Base-by-base conservation (phyloP, 768 basidiomycete species). In the Sporobolomyces pararoseus region DNA sequence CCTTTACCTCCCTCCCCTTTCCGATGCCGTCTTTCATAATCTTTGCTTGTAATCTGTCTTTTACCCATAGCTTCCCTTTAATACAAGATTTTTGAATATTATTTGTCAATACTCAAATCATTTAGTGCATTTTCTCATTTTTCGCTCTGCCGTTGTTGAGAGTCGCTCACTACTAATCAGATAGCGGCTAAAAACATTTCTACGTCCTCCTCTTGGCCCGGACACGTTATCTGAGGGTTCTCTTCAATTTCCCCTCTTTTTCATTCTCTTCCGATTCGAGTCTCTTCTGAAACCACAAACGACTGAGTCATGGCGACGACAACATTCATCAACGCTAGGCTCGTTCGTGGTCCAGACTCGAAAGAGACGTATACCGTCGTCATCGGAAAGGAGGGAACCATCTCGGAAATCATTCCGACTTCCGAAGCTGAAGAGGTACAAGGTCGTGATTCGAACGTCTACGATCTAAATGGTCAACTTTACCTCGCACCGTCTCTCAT, bases 401-500 rank as follows among this genome's bases (percentile, higher is more conserved):
- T 66, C 42, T 25, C 7, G 1, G 32, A 37, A 3, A 61, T 66
- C 31, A 23, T 39, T 25, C 27, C 32, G 4, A 25, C 16, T 2
- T 6, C 27, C 2, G 16, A 1, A 34, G 55, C 55, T 31, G 10
- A 9, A 5, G 6, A 37, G 16, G 27, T 17, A 3, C 25, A 19
- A 14, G 13, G 14, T 2, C 17, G 0, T 2, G 57, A n/a, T 12
- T 52, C 58, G 16, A 29, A 25, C 1, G 58, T 46, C 3, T 42
- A 27, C 23, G 65, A 66, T 13, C 58, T 66, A 2, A 19, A 10
- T 0, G 59, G 58, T 31, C 29, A 59, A 47, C 27, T n/a, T 3
- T 62, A 23, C 35, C 34, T 70, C 29, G 63, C 52, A 1, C 69
- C 69, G 1, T 65, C 63, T 5, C 46, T 70, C 29, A 32, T 60